phyloP scores from a whole-genome alignment of 2,329 filamentous ascomycete species.

The Neopestalotiopsis sp. region DNA sequence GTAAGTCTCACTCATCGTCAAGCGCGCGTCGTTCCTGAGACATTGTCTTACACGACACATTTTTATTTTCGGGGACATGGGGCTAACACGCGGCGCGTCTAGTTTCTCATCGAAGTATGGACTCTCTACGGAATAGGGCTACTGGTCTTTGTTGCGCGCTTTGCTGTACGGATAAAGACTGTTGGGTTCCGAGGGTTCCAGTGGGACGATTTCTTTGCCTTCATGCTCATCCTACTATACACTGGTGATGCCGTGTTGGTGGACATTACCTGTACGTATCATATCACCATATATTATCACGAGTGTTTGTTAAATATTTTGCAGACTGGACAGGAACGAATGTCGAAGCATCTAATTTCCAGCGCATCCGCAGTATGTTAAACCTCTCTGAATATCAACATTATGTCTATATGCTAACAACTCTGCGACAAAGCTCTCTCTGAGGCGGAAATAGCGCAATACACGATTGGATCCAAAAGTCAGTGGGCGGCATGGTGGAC shows the following conservation, averaged over 20 bases:
- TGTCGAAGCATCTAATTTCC: constrained; percentile 5
- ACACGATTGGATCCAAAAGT: constrained; percentile 1
- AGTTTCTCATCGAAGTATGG: constrained; percentile 38
- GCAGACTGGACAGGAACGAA: constrained; percentile 2
- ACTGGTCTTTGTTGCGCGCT: constrained; percentile 37
- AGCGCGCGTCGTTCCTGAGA: neutral
- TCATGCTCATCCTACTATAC: constrained; percentile 39
- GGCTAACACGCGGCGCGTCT: neutral
- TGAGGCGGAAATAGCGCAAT: neutral
- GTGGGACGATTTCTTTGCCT: constrained; percentile 44
- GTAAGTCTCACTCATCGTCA: neutral
- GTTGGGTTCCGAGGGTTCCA: constrained; percentile 42
- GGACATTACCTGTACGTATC: neutral
- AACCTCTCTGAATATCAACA: neutral
- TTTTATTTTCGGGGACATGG: neutral
- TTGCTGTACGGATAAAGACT: constrained; percentile 40
- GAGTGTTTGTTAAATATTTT: neutral
- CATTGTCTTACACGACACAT: neutral
- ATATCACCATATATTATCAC: neutral
- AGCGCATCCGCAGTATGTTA: neutral
- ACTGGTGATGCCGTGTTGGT: constrained; percentile 31
- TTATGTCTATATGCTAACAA: neutral
- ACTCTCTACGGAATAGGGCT: constrained; percentile 37
- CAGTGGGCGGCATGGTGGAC: constrained; percentile 12
- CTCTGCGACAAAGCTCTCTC: neutral